A percentile compares a stretch with the other conserved stretches of the same genome.
Evolutionary conservation across 495 filamentous ascomycete species (phyloP).

Genomic region (Saxophila tyrrhenica): DNA sequence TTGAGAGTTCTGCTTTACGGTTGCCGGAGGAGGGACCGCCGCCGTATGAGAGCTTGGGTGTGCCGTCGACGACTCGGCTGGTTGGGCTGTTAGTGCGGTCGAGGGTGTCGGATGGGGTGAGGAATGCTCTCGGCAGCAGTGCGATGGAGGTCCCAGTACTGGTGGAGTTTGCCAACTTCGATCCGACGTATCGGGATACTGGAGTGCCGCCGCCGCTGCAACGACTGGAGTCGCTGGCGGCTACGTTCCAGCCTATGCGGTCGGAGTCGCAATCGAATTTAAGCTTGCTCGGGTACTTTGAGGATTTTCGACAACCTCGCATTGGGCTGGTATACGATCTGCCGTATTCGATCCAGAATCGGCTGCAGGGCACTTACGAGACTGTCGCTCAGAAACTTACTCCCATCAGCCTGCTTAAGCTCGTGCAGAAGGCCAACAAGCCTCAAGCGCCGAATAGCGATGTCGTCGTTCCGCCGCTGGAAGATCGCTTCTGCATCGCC

Average conservation of each 20-base stretch:
- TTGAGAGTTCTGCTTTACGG: slow-evolving; percentile 23
- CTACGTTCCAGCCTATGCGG: slow-evolving; percentile 39
- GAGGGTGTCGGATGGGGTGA: slow-evolving; percentile 31
- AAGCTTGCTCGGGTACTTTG: slow-evolving; percentile 71
- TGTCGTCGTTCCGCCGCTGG: slow-evolving; percentile 40
- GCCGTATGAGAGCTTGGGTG: slow-evolving; percentile 29
- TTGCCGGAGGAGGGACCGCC: slow-evolving; percentile 32
- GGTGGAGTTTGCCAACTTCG: slow-evolving; percentile 55
- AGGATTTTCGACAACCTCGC: slow-evolving; percentile 64
- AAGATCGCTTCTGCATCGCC: slow-evolving; percentile 76
- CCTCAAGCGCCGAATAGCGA: slow-evolving; percentile 38
- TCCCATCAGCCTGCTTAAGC: slow-evolving; percentile 45
- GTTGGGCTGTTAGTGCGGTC: slow-evolving; percentile 25
- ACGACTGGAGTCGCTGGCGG: slow-evolving; percentile 51
- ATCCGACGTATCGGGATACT: slow-evolving; percentile 50
- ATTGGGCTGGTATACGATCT: slow-evolving; percentile 78
- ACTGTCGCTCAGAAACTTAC: slow-evolving; percentile 31
- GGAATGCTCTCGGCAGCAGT: slow-evolving; percentile 27
- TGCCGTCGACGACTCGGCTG: slow-evolving; percentile 21
- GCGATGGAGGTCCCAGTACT: slow-evolving; percentile 41
- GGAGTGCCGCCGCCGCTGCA: slow-evolving; percentile 52
- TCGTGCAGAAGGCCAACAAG: slow-evolving; percentile 33
- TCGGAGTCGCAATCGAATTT: slow-evolving; percentile 48
- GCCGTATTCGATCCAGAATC: slow-evolving; percentile 41
- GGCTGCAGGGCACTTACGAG: slow-evolving; percentile 30